phyloP scores from a whole-genome alignment of 2,329 filamentous ascomycete genomes.

The Cadophora sp. region DNA sequence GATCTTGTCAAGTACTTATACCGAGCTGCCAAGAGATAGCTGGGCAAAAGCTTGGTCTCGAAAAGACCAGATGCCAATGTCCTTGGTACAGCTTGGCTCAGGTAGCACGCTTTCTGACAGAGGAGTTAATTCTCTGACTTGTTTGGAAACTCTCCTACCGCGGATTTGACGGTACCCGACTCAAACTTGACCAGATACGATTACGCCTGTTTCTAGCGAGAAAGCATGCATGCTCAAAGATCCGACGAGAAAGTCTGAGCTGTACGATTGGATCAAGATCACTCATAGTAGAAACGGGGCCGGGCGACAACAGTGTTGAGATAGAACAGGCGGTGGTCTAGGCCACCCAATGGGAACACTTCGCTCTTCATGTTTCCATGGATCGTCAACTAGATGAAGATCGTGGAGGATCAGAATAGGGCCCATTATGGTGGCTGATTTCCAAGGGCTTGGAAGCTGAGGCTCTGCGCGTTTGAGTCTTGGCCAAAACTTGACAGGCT shows the following conservation, averaged over 20 bases:
- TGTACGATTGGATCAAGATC: constrained; percentile 30
- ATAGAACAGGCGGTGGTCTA: constrained; percentile 9
- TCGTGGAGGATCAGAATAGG: constrained; percentile 27
- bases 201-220: constrained; percentile 13
- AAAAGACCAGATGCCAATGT: constrained; percentile 39
- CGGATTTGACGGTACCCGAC: constrained; percentile 32
- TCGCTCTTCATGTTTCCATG: neutral
- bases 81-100: constrained; percentile 27
- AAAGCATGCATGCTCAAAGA: constrained; percentile 24
- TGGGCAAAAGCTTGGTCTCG: constrained; percentile 34
- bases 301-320: constrained; percentile 9
- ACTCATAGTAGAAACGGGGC: neutral
- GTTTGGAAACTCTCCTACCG: constrained; percentile 34
- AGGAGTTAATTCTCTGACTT: constrained; percentile 24
- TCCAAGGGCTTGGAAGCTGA: constrained; percentile 30
- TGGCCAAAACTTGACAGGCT: constrained; percentile 19
- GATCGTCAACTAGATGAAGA: constrained; percentile 21
- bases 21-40: constrained; percentile 17
- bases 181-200: constrained; percentile 29
- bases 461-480: constrained; percentile 40
- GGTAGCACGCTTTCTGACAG: constrained; percentile 30
- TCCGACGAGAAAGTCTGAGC: constrained; percentile 19
- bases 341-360: constrained; percentile 18
- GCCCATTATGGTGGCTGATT: constrained; percentile 2
- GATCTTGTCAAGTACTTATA: constrained; percentile 39